Base-by-base conservation (phyloP, 768 basidiomycete genomes). In the Lactarius akahatsu region DNA sequence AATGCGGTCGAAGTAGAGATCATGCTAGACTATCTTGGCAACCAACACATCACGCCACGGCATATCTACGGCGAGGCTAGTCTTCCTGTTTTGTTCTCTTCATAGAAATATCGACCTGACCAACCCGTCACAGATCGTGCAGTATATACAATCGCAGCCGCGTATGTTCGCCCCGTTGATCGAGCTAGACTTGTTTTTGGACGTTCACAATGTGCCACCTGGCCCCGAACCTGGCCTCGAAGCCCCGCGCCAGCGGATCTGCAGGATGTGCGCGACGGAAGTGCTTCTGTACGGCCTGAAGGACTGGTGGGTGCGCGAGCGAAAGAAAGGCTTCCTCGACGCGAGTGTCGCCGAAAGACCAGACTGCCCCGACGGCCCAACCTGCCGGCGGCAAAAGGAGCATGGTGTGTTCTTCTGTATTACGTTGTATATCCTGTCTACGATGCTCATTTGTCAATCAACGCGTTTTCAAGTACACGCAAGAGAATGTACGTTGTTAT, bases 231-330 rank as follows among this genome's bases (percentile, higher is more conserved):
- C 83, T 3, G 81, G 85, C 62, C 81, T 86, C 3, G 80, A 80
- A 30, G 81, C 83, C 2, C 84, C 88, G n/a, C 83, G 87, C 28
- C 80, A 75, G 56, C 82, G 79, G 57, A 84, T 88, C 52, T 94
- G 91, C 73, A 79, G 91, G 68, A 76, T 84, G 50, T 94, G 91
- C 73, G 89, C 92, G 1, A 80, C 86, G 0, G 90, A 92, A 73
- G 82, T 92, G 2, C 78, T 93, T 20, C 78, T 92, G 3, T 90
- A 86, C 80, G 91, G 91, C 13, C 72, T 93, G 54, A 85, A 82
- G 67, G 90, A 88, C 45, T 94, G 91, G 91, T 93, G 92, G 91
- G 77, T 92, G 40, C 79, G 88, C 59, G 91, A 93, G 75, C 83
- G 91, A 34, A 82, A 80, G 76, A 89, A 86, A 71, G 91, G 88